Base-by-base conservation (phyloP, 352 stramenopile genomes). In the Nothophytophthora sp. region DNA sequence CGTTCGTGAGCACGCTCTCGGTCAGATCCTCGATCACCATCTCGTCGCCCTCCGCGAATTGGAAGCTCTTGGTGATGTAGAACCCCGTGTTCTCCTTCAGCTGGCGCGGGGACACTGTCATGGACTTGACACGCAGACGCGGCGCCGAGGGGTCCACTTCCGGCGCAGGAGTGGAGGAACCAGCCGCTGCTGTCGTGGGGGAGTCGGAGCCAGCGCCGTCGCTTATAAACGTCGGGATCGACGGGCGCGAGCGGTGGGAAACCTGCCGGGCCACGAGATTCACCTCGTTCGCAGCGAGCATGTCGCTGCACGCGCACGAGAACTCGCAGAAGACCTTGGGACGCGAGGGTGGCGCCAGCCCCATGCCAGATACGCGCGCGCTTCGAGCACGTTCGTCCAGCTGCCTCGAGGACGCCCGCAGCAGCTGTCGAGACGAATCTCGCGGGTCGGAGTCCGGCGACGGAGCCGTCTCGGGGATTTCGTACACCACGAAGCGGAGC, bases 1-100 rank as follows among this genome's bases (percentile, higher is more conserved):
- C 84, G 36, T 91, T 95, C 24, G 81, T 90, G 30, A 92, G 77
- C 11, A 86, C 73, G 46, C 74, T 91, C 53, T 95, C 84, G 0
- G 65, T 70, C 76, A 95, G 88, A 43, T 91, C 77, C 63, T 94
- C 84, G 9, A 91, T 76, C 13, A 92, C 78, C 70, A 90, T 88
- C 34, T 90, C 73, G 32, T 88, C 67, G 5, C 63, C 76, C 25
- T 84, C 70, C 10, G 66, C 64, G 53, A 92, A 91, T 55, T 95
- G 79, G 50, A 94, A 92, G 43, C 72, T 86, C 52, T 91, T 91
- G 2, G 78, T 86, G 16, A 79, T 82, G 58, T 87, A 89, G 40
- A 92, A 92, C 1, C 70, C 76, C 16, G 73, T 85, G 56, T 81
- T 85, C 19, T 91, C 83, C 48, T 90, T 90, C 11, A 90, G 48